Evolutionary conservation across 495 filamentous ascomycete species (phyloP), one percentile per base, ranked within the genome.

Genomic region (Podospora bellae-mahoneyi): DNA sequence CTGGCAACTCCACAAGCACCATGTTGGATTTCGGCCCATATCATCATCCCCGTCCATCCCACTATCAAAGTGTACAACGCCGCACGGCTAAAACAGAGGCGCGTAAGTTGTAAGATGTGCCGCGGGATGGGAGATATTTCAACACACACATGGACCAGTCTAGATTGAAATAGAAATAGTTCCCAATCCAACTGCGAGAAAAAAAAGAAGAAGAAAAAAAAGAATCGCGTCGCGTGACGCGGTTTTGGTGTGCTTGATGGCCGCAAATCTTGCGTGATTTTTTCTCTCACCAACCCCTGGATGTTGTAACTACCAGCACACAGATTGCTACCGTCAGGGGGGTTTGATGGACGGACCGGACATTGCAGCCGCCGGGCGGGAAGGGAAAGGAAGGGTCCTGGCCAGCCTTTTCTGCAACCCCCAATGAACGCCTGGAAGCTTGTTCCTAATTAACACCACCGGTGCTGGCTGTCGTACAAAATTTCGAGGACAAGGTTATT

Each of bases 221-320:
- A 23, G 23, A 32, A 32, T 32, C 56, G 18, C 56, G 56, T 27
- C 1, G 23, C 56, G 5, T 0, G 26, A 59, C 26, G 59, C 59
- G 59, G 5, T n/a, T 61, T 60, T 60, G 39, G 39, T 48, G 13
- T 16, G 39, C 39, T 48, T 48, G 30, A 7, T 1, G 30, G 59
- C 59, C 16, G 10, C 59, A 30, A 61, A 61, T 61, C 26, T 61
- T 26, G 19, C 59, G 26, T 61, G 59, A 61, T 58, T 58, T 58
- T 58, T 58, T 58, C 18, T 58, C 23, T 27, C 23, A 5, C 18
- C 23, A 58, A 58, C n/a, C 19, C 23, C 23, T 58, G 56, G 56
- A 58, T 58, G n/a, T 58, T 23, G 19, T 61, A 61, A 48, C 34
- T 3, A 48, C 30, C 30, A 32, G 30, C 54, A 18, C n/a, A 19